Conservation (phyloP, 495 filamentous ascomycete species). For the Bombardia bombarda region DNA sequence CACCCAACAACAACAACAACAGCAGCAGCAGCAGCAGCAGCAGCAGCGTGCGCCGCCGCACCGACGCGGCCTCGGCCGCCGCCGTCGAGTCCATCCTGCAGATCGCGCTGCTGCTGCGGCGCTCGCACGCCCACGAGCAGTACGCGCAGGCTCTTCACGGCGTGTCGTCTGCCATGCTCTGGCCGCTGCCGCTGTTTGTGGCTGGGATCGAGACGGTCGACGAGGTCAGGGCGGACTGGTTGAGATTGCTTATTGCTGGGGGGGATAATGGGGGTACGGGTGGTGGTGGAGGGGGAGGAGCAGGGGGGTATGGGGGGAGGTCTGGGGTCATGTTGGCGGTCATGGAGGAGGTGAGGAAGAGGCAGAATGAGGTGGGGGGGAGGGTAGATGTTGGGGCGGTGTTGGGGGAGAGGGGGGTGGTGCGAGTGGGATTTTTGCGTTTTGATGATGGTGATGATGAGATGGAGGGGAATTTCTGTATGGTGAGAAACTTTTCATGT, state of each 20-base stretch:
- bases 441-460: too few species aligned
- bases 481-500: too few species aligned
- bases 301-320: too few species aligned
- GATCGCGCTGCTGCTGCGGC: conserved; percentile 11
- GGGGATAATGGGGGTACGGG: not conserved
- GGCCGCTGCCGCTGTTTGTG: conserved; percentile 23
- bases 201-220: conserved; percentile 22
- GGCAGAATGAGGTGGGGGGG: conserved; percentile 9
- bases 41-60: too few species aligned
- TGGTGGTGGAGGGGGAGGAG: conserved; percentile 10
- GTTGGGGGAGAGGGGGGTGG: conserved; percentile 2
- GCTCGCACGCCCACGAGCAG: conserved; percentile 1
- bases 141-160: too few species aligned
- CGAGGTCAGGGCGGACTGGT: conserved; percentile 24
- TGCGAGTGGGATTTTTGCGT: conserved; percentile 6
- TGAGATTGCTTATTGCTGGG: conserved; percentile 11
- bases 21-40: too few species aligned
- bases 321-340: conserved; percentile 3
- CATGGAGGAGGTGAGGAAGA: conserved; percentile 11
- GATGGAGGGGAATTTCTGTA: too few species aligned
- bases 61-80: conserved; percentile 7
- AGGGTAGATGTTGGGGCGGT: conserved; percentile 6
- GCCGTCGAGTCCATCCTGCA: conserved; percentile 13
- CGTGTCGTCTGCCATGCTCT: conserved; percentile 10
- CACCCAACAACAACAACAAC: too few species aligned